These are phyloP conservation scores for Rhizopogon rudus DNA, from an alignment of 768 basidiomycete species.

Conservation along the genomic window DNA sequence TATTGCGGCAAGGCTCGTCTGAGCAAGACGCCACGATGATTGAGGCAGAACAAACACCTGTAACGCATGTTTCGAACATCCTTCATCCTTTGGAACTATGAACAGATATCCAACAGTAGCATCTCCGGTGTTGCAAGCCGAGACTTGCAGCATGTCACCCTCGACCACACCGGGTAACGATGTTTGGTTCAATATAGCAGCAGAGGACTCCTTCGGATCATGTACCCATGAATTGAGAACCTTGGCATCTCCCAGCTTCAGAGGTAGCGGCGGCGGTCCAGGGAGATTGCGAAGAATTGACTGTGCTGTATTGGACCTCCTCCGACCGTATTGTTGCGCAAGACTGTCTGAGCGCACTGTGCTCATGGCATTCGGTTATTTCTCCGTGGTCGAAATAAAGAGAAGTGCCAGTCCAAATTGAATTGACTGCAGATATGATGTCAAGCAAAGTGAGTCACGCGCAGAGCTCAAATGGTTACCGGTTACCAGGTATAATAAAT, in stretches of 20 bases:
- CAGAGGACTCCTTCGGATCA: slow-evolving; percentile 53
- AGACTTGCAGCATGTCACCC: slow-evolving; percentile 67
- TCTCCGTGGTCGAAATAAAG: not conserved
- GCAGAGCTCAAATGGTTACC: not conserved
- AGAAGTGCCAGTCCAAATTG: no score
- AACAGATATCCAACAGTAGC: slow-evolving; percentile 52
- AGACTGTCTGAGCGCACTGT: slow-evolving; percentile 64
- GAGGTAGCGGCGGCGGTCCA: slow-evolving; percentile 33
- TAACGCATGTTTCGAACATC: slow-evolving; percentile 52
- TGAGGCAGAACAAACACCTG: slow-evolving; percentile 38
- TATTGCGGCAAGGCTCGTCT: slow-evolving; percentile 20
- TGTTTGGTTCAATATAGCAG: slow-evolving; percentile 65
- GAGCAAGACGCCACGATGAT: not conserved
- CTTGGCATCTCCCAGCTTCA: slow-evolving; percentile 60
- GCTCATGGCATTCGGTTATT: slow-evolving; percentile 37
- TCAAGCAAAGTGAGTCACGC: not conserved
- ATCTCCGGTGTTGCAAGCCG: slow-evolving; percentile 34
- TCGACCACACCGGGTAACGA: slow-evolving; percentile 77
- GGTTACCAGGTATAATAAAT: not conserved
- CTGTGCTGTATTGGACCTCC: slow-evolving; percentile 72
- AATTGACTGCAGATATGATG: not conserved
- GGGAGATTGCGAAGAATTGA: slow-evolving; percentile 46
- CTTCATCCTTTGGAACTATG: slow-evolving; percentile 61
- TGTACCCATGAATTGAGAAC: slow-evolving; percentile 72
- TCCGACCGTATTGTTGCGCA: slow-evolving; percentile 45